Evolutionary conservation across 1,284 basidiomycete genomes (phyloP).

Genomic region (Rhodotorula mucilaginosa): DNA sequence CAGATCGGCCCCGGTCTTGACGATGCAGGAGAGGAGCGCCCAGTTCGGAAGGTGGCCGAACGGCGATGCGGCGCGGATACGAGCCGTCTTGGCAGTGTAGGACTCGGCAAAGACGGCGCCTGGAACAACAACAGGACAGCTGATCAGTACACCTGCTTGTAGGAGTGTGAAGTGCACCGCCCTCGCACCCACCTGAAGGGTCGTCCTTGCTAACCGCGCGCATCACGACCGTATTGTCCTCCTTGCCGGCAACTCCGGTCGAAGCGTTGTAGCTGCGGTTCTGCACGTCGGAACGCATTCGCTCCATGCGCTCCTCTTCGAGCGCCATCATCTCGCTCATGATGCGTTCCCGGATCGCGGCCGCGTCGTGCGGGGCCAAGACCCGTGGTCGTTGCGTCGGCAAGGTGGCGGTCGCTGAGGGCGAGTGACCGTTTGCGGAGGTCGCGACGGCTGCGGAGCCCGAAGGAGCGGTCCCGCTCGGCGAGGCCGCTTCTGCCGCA

Average conservation of each 20-base stretch:
- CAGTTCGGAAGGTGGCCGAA: constrained; percentile 87
- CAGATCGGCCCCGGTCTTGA: constrained; percentile 96
- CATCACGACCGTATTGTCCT: constrained; percentile 64
- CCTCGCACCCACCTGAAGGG: constrained; percentile 66
- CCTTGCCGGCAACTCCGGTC: constrained; percentile 6
- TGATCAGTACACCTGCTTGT: background rate
- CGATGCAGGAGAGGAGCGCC: constrained; percentile 84
- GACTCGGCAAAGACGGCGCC: constrained; percentile 89
- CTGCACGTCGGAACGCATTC: constrained; percentile 65
- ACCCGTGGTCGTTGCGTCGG: constrained; percentile 43
- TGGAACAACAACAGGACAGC: constrained; percentile 12
- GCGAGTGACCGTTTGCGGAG: background rate
- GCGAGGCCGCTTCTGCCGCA: constrained; percentile 4
- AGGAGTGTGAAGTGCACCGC: constrained; percentile 17
- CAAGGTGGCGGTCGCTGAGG: constrained; percentile 17
- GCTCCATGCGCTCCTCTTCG: constrained; percentile 92
- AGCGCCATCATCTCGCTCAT: constrained; percentile 98
- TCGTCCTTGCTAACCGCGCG: constrained; percentile 94
- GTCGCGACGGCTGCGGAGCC: background rate
- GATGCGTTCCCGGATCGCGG: constrained; percentile 88
- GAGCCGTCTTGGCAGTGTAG: constrained; percentile 90
- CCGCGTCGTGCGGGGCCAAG: constrained; percentile 74
- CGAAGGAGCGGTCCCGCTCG: constrained; percentile 3
- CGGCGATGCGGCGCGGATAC: constrained; percentile 86
- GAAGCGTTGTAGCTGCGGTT: constrained; percentile 16